These are phyloP conservation scores for Microbotryomycetes sp. DNA, from an alignment of 1,284 basidiomycete species.

Conservation along the genomic window DNA sequence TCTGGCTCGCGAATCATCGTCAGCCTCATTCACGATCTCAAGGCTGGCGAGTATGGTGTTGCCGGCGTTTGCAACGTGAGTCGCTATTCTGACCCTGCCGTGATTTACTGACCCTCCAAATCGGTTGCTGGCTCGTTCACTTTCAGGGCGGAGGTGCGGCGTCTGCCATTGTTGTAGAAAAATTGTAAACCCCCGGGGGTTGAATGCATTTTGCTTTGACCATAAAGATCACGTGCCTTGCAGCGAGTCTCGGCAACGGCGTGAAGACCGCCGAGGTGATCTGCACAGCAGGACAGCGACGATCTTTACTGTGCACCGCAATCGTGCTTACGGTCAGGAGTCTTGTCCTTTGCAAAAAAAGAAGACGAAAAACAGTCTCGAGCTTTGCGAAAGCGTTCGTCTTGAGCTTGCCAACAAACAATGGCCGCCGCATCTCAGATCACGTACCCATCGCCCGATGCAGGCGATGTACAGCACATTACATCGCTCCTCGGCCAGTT, in stretches of 20 bases:
- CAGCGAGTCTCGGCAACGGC: too few species aligned
- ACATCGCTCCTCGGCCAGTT: background rate
- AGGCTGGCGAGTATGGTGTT: slow-evolving; percentile 39
- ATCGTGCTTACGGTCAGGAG: too few species aligned
- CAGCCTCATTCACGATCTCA: slow-evolving; percentile 39
- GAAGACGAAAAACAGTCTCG: too few species aligned
- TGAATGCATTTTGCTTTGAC: too few species aligned
- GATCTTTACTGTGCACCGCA: too few species aligned
- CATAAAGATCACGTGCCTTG: too few species aligned
- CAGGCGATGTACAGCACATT: background rate
- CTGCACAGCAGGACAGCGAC: too few species aligned
- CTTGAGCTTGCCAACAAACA: too few species aligned
- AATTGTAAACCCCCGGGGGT: background rate
- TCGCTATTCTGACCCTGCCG: background rate
- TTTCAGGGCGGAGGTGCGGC: background rate
- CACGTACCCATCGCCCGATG: background rate
- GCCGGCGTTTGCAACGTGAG: slow-evolving; percentile 41
- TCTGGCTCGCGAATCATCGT: slow-evolving; percentile 41
- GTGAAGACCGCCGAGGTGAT: too few species aligned
- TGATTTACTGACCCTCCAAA: background rate
- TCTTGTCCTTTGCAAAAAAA: too few species aligned
- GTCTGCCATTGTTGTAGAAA: background rate
- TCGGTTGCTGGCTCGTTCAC: background rate
- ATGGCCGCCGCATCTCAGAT: too few species aligned
- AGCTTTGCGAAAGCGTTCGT: too few species aligned